Evolutionary conservation across 768 basidiomycete species (phyloP).

Genomic region (Ramaria sp.): DNA sequence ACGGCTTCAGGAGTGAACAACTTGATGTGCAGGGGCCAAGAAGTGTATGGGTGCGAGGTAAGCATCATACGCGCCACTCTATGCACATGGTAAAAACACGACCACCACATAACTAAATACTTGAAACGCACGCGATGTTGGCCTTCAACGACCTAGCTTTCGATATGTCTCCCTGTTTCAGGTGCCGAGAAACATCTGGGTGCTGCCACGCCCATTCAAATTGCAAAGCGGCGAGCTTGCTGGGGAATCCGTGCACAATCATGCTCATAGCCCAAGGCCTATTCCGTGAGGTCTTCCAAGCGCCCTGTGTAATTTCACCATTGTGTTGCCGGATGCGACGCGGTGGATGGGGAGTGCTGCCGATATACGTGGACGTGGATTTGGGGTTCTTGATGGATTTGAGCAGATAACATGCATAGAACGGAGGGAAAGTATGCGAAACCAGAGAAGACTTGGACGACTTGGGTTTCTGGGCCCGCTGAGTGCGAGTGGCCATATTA

Average conservation of each 20-base stretch:
- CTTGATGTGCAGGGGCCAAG: slow-evolving; percentile 67
- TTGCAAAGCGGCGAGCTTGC: slow-evolving; percentile 60
- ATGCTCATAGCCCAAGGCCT: slow-evolving; percentile 79
- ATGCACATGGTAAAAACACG: not conserved
- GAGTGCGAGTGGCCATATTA: not conserved
- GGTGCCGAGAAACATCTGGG: slow-evolving; percentile 7
- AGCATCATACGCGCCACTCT: slow-evolving; percentile 60
- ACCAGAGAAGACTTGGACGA: slow-evolving; percentile 16
- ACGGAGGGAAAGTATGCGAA: slow-evolving; percentile 43
- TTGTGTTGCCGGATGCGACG: slow-evolving; percentile 71
- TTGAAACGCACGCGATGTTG: slow-evolving; percentile 35
- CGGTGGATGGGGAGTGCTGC: slow-evolving; percentile 59
- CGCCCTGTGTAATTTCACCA: slow-evolving; percentile 63
- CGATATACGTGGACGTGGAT: slow-evolving; percentile 59
- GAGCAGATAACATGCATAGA: slow-evolving; percentile 80
- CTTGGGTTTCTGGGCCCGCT: not conserved
- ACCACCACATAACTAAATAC: not conserved
- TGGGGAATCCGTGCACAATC: slow-evolving; percentile 79
- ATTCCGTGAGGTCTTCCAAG: slow-evolving; percentile 48
- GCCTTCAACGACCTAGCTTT: slow-evolving; percentile 26
- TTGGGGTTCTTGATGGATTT: slow-evolving; percentile 49
- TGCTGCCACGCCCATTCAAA: slow-evolving; percentile 89
- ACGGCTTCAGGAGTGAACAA: slow-evolving; percentile 58
- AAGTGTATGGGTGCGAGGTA: slow-evolving; percentile 51
- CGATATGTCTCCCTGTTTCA: not conserved